phyloP scores from a whole-genome alignment of 345 rosid genomes.

The Lenwebbia sp. region DNA sequence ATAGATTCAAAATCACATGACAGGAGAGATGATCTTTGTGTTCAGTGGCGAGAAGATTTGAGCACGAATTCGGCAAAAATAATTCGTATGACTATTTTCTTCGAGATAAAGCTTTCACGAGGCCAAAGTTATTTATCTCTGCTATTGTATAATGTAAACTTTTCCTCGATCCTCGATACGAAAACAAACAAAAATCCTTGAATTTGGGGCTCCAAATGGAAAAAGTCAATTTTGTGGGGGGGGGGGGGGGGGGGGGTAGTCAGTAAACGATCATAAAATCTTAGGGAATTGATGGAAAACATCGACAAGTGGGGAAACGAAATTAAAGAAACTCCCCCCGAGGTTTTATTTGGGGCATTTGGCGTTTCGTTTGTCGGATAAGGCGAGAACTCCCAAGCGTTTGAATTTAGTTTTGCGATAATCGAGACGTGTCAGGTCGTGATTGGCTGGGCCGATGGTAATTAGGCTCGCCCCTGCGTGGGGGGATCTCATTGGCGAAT shows the following conservation, averaged over 20 bases:
- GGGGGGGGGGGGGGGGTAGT: neutral
- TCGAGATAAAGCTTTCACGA: neutral
- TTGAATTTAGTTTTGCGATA: neutral
- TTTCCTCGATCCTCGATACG: neutral
- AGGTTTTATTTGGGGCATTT: neutral
- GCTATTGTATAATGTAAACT: neutral
- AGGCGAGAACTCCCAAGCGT: neutral
- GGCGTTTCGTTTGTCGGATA: neutral
- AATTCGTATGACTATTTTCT: neutral
- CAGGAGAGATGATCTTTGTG: rapidly evolving
- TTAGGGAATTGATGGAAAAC: neutral
- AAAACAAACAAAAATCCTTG: neutral
- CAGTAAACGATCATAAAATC: neutral
- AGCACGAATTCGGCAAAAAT: neutral
- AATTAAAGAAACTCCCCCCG: neutral
- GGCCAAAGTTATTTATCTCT: neutral
- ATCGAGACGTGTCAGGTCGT: neutral
- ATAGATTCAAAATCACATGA: rapidly evolving
- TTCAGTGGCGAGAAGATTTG: rapidly evolving
- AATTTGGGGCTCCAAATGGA: neutral
- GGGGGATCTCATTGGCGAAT: neutral
- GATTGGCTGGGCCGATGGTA: neutral
- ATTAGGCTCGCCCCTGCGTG: neutral
- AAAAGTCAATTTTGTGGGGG: neutral
- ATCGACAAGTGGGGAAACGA: neutral